phyloP scores from a whole-genome alignment of 164 flowering plant genomes.

The Saururus chinensis region DNA sequence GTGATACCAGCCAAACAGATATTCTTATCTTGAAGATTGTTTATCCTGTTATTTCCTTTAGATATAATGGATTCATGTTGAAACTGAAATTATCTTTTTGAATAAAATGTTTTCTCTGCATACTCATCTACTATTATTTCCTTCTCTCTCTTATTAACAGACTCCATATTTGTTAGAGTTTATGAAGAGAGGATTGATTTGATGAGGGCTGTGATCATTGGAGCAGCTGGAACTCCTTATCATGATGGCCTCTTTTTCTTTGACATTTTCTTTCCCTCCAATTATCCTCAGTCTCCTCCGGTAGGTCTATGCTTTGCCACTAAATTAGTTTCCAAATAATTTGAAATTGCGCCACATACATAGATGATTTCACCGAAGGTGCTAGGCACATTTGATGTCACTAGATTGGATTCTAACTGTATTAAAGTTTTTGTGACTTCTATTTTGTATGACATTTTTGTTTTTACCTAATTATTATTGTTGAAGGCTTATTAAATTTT shows the following conservation, averaged over 20 bases:
- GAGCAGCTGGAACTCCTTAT: conserved; percentile 84
- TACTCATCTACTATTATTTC: neutral
- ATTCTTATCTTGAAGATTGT: no score
- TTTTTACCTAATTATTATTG: neutral
- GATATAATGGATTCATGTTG: no score
- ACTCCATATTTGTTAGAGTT: conserved; percentile 59
- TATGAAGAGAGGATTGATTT: conserved; percentile 80
- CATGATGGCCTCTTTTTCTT: conserved; percentile 87
- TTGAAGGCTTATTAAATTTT: neutral
- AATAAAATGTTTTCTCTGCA: no score
- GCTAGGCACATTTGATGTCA: no score
- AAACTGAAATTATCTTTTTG: no score
- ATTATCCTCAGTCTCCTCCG: conserved; percentile 62
- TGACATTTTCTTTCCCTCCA: conserved; percentile 51
- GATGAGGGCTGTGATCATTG: conserved; percentile 81
- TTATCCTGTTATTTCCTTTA: no score
- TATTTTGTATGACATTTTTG: no score
- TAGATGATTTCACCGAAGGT: no score
- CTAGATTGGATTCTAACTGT: neutral
- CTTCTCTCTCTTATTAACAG: conserved; percentile 21
- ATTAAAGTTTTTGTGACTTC: neutral
- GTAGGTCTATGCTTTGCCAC: conserved; percentile 28
- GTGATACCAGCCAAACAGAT: no score
- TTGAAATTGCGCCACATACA: no score
- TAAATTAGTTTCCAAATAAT: neutral